Conservation (phyloP, 2,329 filamentous ascomycete species). For the Paecilomyces formosus region DNA sequence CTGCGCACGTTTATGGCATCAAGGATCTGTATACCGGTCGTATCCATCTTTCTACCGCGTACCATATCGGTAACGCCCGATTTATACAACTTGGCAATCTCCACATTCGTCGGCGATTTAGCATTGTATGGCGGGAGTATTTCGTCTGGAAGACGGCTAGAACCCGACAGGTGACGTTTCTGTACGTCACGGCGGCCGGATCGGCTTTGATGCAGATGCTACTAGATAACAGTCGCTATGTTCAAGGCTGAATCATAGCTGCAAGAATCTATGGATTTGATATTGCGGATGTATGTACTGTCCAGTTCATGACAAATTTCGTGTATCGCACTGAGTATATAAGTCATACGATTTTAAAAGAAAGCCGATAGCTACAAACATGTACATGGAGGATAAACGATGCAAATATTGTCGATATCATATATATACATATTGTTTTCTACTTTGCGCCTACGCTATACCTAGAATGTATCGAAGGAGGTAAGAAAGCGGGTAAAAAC, state of each 20-base stretch:
- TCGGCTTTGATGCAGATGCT: conserved; percentile 2
- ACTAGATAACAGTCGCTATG: conserved; percentile 1
- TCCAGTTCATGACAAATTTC: too few relatives aligned
- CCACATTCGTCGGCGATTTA: conserved; percentile 24
- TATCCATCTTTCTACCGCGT: conserved; percentile 29
- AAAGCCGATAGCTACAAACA: too few relatives aligned
- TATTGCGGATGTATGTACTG: not conserved
- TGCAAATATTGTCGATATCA: too few relatives aligned
- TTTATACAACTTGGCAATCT: conserved; percentile 24
- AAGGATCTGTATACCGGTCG: conserved; percentile 30
- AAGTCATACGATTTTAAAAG: too few relatives aligned
- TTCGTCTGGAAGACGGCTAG: conserved; percentile 2
- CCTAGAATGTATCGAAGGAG: too few relatives aligned
- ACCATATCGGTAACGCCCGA: conserved; percentile 22
- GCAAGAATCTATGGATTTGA: not conserved
- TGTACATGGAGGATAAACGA: too few relatives aligned
- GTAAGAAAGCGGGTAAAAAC: too few relatives aligned
- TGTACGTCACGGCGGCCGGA: conserved; percentile 1
- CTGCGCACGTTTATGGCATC: conserved; percentile 27
- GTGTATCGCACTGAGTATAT: too few relatives aligned
- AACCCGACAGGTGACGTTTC: not conserved
- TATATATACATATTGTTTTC: too few relatives aligned
- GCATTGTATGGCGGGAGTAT: conserved; percentile 2
- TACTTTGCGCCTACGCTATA: too few relatives aligned
- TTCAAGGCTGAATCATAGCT: not conserved